These are phyloP conservation scores for Ceratocystis diversiconidia DNA, from an alignment of 2,329 filamentous ascomycete genomes.

Conservation along the genomic window DNA sequence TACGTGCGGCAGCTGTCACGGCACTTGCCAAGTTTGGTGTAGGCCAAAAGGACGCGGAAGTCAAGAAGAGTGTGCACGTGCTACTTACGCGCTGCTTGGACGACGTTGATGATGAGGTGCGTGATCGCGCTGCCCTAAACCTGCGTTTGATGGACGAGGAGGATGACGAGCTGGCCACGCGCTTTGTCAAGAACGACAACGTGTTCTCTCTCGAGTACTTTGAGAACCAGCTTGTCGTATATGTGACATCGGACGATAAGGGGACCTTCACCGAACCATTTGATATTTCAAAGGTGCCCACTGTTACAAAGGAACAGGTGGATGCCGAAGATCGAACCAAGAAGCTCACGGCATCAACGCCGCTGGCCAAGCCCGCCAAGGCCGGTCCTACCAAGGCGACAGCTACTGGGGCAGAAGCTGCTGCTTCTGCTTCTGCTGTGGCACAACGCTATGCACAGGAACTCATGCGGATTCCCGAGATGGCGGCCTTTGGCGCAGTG, in stretches of 20 bases:
- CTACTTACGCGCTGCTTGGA: constrained; percentile 86
- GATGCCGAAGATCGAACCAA: constrained; percentile 92
- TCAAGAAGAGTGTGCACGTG: constrained; percentile 90
- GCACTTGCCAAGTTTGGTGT: constrained; percentile 95
- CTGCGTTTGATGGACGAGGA: constrained; percentile 84
- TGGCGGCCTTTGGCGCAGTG: constrained; percentile 75
- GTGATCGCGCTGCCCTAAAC: constrained; percentile 87
- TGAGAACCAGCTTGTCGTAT: constrained; percentile 94
- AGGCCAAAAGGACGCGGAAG: constrained; percentile 86
- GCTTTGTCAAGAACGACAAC: constrained; percentile 91
- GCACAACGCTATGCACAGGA: constrained; percentile 84
- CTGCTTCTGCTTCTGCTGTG: constrained; percentile 60
- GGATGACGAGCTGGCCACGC: constrained; percentile 70
- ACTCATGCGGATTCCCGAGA: constrained; percentile 75
- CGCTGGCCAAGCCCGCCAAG: constrained; percentile 86
- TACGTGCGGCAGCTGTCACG: constrained; percentile 87
- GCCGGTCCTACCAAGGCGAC: constrained; percentile 54
- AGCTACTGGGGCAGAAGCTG: constrained; percentile 55
- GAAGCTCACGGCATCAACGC: constrained; percentile 86
- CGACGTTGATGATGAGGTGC: constrained; percentile 93
- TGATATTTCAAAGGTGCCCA: constrained; percentile 78
- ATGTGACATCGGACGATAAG: constrained; percentile 85
- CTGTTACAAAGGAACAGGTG: constrained; percentile 90
- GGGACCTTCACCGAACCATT: constrained; percentile 73
- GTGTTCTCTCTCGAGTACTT: constrained; percentile 93